Base-by-base conservation (phyloP, 192 early-diverging fungal genomes). In the Backusella sp. region DNA sequence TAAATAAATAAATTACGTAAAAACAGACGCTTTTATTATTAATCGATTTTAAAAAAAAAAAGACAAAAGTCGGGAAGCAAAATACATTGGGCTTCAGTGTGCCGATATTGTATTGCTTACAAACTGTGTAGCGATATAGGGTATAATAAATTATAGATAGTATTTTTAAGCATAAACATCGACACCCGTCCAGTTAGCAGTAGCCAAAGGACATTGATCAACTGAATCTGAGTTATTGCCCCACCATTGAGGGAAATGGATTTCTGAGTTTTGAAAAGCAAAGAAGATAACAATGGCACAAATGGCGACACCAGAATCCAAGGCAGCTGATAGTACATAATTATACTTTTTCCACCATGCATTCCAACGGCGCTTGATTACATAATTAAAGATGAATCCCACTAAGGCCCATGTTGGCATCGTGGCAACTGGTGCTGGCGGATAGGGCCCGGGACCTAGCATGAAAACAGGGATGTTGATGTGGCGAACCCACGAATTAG, bases 391-490 rank as follows among this genome's bases (percentile, higher is more conserved):
- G 68, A 93, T 77, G 82, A 92, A 90, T 4, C 89, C 90, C 3
- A 88, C 32, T 3, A 80, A 73, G 19, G 82, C 59, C 86, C 86
- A 87, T 3, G 75, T 79, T 66, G 78, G 88, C 3, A 81, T 71
- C 34, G 80, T 84, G 66, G 85, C 82, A 9, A 90, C 84, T 2
- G 82, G 82, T 0, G 89, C 91, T 0, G 91, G 89, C 1, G 93
- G 91, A 79, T 87, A 89, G 71, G 83, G 86, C 3, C 86, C 87
- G 56, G 83, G 78, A 69, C 89, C 90, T 41, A 87, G 80, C 69
- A 92, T 89, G 72, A 93, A 82, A 23, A 94, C 85, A 6, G 92
- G 92, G 5, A 90, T 88, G 80, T 92, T 91, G 36, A 95, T 82
- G 30, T 92, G 80, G 42, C 87, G 83, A 67, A 93, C 82, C 88